Percentiles rank a stretch among this genome's conserved stretches.
Evolutionary conservation across 2,329 filamentous ascomycete genomes (phyloP).

Genomic region (Lasiodiplodia sp.): DNA sequence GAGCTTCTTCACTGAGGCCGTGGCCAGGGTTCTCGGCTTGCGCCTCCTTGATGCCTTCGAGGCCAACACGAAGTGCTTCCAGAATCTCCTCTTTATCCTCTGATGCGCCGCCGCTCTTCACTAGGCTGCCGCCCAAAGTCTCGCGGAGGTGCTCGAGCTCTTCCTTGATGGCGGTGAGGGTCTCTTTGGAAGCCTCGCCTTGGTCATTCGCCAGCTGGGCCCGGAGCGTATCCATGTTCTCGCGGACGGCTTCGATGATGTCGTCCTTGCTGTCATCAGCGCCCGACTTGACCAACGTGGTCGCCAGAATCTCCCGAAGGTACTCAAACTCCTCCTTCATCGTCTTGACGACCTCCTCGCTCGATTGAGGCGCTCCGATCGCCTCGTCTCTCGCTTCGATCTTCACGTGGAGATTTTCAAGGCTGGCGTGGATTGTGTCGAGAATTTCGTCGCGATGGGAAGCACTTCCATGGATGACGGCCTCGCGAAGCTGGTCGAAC

Average conservation of each 20-base stretch:
- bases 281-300: constrained; percentile 58
- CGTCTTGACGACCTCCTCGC: constrained; percentile 55
- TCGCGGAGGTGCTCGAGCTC: constrained; percentile 54
- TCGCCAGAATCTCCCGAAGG: constrained; percentile 64
- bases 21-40: constrained; percentile 1
- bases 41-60: constrained; percentile 46
- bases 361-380: constrained; percentile 38
- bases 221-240: constrained; percentile 53
- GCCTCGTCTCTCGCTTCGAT: constrained; percentile 44
- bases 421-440: constrained; percentile 63
- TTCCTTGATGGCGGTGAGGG: constrained; percentile 50
- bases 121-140: constrained; percentile 51
- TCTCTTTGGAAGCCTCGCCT: constrained; percentile 50
- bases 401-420: constrained; percentile 57
- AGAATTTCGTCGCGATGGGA: constrained; percentile 68
- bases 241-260: constrained; percentile 71
- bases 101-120: constrained; percentile 42
- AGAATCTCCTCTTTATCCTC: constrained; percentile 51
- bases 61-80: constrained; percentile 45
- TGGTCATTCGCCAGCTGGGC: constrained; percentile 49
- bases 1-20: constrained; percentile 57
- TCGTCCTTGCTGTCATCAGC: constrained; percentile 66
- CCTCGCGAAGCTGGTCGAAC: constrained; percentile 80
- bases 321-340: constrained; percentile 68
- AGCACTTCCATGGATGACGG: constrained; percentile 69